Conservation (phyloP, 2,329 filamentous ascomycete genomes). For the Scedosporium boydii region DNA sequence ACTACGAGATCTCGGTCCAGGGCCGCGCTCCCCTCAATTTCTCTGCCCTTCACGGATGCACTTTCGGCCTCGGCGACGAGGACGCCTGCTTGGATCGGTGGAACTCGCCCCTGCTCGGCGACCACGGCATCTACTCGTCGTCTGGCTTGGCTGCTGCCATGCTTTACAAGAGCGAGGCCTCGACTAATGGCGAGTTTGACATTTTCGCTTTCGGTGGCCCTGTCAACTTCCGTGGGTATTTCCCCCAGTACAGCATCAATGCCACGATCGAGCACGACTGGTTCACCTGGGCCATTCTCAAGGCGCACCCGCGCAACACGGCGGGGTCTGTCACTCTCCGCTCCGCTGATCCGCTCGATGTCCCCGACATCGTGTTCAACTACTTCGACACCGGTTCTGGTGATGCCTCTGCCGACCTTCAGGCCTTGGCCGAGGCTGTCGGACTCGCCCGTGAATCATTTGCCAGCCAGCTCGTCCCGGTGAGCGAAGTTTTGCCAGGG, state of each 20-base stretch:
- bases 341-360: constrained; percentile 53
- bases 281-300: constrained; percentile 25
- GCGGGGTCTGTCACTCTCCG: constrained; percentile 53
- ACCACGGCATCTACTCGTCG: too few species aligned
- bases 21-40: constrained; percentile 20
- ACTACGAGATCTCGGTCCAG: constrained; percentile 24
- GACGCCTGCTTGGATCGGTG: constrained; percentile 20
- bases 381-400: constrained; percentile 43
- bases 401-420: constrained; percentile 27
- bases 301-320: constrained; percentile 43
- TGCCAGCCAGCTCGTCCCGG: neutral
- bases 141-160: too few species aligned
- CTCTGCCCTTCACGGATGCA: constrained; percentile 11
- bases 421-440: constrained; percentile 47
- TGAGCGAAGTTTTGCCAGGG: constrained; percentile 7
- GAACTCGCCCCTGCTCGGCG: too few species aligned
- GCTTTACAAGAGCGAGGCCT: too few species aligned
- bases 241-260: constrained; percentile 12
- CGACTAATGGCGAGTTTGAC: too few species aligned
- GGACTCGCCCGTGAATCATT: constrained; percentile 31
- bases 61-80: constrained; percentile 14
- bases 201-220: constrained; percentile 7
- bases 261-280: neutral
- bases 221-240: constrained; percentile 14
- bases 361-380: constrained; percentile 53